A percentile compares a stretch with the other conserved stretches of the same genome.
phyloP scores from a whole-genome alignment of 345 rosid species.

The Euphorbia tirucalli region DNA sequence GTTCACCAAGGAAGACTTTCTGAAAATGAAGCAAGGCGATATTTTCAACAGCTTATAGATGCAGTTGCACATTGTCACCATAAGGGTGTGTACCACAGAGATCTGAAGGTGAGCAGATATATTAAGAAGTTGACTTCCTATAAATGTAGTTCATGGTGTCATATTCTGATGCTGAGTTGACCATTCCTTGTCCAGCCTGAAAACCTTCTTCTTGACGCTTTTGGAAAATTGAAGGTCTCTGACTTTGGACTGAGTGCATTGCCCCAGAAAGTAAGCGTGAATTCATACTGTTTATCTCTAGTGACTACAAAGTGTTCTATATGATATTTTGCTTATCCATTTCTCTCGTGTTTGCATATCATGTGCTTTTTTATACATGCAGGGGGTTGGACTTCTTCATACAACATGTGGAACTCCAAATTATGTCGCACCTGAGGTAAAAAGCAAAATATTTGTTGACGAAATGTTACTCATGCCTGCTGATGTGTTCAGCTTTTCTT shows the following conservation, averaged over 20 bases:
- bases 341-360: not conserved
- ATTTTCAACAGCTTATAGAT: slow-evolving; percentile 93
- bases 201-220: slow-evolving; percentile 66
- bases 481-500: not conserved
- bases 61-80: slow-evolving; percentile 82
- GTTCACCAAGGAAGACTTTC: slow-evolving; percentile 64
- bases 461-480: not conserved
- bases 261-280: slow-evolving; percentile 50
- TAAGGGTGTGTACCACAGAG: slow-evolving; percentile 93
- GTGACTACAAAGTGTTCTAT: not conserved
- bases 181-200: slow-evolving; percentile 48
- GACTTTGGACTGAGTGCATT: slow-evolving; percentile 83
- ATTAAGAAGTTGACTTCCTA: slow-evolving; percentile 12
- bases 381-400: slow-evolving; percentile 68
- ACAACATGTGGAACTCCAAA: slow-evolving; percentile 97
- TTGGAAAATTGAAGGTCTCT: slow-evolving; percentile 68
- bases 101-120: slow-evolving; percentile 58
- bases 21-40: slow-evolving; percentile 67
- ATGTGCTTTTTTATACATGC: slow-evolving; percentile 15
- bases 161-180: slow-evolving; percentile 20
- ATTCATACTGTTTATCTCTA: not conserved
- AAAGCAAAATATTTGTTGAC: not conserved
- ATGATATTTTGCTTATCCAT: not conserved
- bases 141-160: slow-evolving; percentile 9
- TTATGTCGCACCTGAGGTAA: slow-evolving; percentile 69